Evolutionary conservation across 225 moss, liverwort and hornwort species (phyloP).

Genomic region (Polytrichum formosum): DNA sequence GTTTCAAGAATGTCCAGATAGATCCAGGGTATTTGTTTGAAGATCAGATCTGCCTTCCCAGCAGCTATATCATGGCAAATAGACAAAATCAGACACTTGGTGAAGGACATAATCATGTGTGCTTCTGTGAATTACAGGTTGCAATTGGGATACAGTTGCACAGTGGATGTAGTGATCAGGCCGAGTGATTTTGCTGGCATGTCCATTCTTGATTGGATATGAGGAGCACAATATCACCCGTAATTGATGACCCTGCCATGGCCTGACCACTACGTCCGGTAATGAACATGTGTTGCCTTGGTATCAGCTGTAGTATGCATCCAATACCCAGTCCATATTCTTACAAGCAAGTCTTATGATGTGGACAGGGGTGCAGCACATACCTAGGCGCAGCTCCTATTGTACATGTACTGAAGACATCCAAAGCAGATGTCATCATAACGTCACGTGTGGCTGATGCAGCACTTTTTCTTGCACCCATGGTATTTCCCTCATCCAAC

Average conservation of each 20-base stretch:
- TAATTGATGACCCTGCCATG: no score
- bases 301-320: no score
- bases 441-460: conserved; percentile 84
- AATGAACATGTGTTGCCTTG: no score
- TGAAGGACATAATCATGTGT: not conserved
- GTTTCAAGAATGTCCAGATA: conserved; percentile 1
- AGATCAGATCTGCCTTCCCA: not conserved
- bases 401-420: conserved; percentile 60
- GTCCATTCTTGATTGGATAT: not conserved
- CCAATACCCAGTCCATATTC: not conserved
- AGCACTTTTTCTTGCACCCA: conserved; percentile 78
- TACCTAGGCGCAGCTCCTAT: conserved; percentile 81
- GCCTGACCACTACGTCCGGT: no score
- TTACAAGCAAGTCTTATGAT: conserved; percentile 9
- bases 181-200: not conserved
- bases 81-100: not conserved
- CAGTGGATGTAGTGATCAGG: not conserved
- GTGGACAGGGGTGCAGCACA: conserved; percentile 69
- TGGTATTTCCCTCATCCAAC: conserved; percentile 38
- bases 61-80: conserved; percentile 1
- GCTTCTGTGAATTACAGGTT: not conserved
- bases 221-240: no score
- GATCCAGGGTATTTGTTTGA: not conserved
- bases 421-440: conserved; percentile 60
- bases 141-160: not conserved